phyloP scores from a whole-genome alignment of 805 yeast species.

The Huiozyma sinensis region DNA sequence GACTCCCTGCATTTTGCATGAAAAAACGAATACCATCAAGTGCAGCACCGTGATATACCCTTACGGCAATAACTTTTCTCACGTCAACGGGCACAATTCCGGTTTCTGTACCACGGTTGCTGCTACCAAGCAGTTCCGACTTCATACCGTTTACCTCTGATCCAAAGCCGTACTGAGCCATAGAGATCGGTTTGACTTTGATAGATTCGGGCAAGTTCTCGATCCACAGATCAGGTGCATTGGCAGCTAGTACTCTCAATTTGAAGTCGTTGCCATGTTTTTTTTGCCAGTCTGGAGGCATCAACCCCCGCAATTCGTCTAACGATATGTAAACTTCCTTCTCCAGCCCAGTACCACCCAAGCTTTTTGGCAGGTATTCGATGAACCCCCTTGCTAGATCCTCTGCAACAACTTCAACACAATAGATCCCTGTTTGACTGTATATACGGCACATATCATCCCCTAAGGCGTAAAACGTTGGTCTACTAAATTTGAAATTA shows the following conservation, averaged over 20 bases:
- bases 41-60: conserved; percentile 66
- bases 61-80: conserved; percentile 36
- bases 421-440: conserved; percentile 58
- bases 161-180: conserved; percentile 22
- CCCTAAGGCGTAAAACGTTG: conserved; percentile 38
- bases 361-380: conserved; percentile 47
- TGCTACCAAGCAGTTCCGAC: conserved; percentile 20
- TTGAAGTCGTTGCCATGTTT: conserved; percentile 24
- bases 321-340: conserved; percentile 39
- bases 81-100: conserved; percentile 23
- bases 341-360: conserved; percentile 56
- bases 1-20: conserved; percentile 13
- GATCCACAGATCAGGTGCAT: conserved; percentile 47
- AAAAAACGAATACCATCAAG: conserved; percentile 69
- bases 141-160: conserved; percentile 17
- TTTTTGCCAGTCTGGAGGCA: conserved; percentile 24
- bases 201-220: conserved; percentile 34
- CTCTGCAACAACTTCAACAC: conserved; percentile 59
- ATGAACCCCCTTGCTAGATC: conserved; percentile 41
- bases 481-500: conserved; percentile 19
- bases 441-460: conserved; percentile 35
- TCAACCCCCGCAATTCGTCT: conserved; percentile 31
- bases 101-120: conserved; percentile 20
- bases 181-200: conserved; percentile 11
- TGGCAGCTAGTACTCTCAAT: conserved; percentile 47